These are phyloP conservation scores for Magnolia officinalis DNA, from an alignment of 164 flowering plant genomes.

Conservation along the genomic window DNA sequence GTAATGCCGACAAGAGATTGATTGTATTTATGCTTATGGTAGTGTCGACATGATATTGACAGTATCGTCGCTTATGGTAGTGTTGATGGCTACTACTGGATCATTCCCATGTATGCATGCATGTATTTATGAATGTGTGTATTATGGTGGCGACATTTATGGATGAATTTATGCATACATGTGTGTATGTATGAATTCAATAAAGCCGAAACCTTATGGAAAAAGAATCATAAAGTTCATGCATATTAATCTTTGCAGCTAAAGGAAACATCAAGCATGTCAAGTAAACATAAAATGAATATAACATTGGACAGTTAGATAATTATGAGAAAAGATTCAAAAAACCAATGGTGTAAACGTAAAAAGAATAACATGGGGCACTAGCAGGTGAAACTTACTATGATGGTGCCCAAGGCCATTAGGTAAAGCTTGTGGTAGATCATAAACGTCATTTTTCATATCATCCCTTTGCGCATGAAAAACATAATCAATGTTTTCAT, in stretches of 20 bases:
- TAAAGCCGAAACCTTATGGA: too few species aligned
- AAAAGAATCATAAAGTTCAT: background rate
- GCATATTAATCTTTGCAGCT: background rate
- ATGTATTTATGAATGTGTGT: too few species aligned
- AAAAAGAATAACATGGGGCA: background rate
- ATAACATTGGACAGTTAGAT: background rate
- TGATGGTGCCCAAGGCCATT: slow-evolving; percentile 25
- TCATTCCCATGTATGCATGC: too few species aligned
- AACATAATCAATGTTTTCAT: slow-evolving; percentile 42
- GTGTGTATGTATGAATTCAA: too few species aligned
- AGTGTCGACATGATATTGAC: too few species aligned
- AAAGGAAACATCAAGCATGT: background rate
- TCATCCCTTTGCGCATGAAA: slow-evolving; percentile 32
- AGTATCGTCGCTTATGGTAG: too few species aligned
- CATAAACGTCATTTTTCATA: slow-evolving; percentile 21
- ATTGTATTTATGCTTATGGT: too few species aligned
- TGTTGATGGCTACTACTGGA: too few species aligned
- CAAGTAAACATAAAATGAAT: background rate
- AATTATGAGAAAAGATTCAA: background rate
- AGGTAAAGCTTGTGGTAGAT: slow-evolving; percentile 46
- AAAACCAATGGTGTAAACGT: background rate
- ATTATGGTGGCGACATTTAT: too few species aligned
- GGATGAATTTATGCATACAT: too few species aligned
- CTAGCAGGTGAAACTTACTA: slow-evolving; percentile 41
- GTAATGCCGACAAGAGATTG: too few species aligned